Evolutionary conservation across 208 protist genomes (phyloP), one percentile per base, ranked within the genome.

Genomic region (Leishmania martiniquensis): DNA sequence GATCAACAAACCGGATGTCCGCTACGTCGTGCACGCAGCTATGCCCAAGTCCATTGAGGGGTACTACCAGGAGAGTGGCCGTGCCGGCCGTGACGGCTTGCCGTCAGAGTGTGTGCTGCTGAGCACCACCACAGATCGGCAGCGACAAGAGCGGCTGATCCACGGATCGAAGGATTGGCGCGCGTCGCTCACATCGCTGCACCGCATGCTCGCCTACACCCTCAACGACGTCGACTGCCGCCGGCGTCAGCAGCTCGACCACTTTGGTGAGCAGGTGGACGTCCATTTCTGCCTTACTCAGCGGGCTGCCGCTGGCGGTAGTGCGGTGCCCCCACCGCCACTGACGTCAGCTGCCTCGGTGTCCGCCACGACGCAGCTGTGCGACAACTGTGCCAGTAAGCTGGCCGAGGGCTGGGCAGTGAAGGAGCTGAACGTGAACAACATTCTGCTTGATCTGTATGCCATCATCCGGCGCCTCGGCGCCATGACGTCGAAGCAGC

Each of bases 1-100:
- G 72, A 99, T 99, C 79, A 98, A 99, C 85, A 99, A 99, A 72
- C 93, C 97, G 7, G 97, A 99, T 79, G 98, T 99, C 7, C 94
- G 99, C 62, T 99, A 97, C 82, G 98, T 99, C 49, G 95, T 99
- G 66, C 99, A 99, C 89, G 92, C 98, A 15, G 85, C 93, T 15
- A 93, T 99, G 80, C 98, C 99, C 0, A 99, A 99, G 87, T 98
- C 90, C 10, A 91, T 99, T 59, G 99, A 99, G 85, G 97, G 92
- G 13, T 99, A 99, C 83, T 99, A 99, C 84, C 99, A 99, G 78
- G 98, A 99, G 81, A 98, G 90, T 76, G 99, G 98, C 37, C 91
- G 99, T 59, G 98, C 98, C 6, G 98, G 98, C 0, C 91, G 99
- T 72, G 98, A 99, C 83, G 98, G 98, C 4, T 67, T 94, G 63